phyloP scores from a whole-genome alignment of 2,329 filamentous ascomycete species.

The Daldinia sp. region DNA sequence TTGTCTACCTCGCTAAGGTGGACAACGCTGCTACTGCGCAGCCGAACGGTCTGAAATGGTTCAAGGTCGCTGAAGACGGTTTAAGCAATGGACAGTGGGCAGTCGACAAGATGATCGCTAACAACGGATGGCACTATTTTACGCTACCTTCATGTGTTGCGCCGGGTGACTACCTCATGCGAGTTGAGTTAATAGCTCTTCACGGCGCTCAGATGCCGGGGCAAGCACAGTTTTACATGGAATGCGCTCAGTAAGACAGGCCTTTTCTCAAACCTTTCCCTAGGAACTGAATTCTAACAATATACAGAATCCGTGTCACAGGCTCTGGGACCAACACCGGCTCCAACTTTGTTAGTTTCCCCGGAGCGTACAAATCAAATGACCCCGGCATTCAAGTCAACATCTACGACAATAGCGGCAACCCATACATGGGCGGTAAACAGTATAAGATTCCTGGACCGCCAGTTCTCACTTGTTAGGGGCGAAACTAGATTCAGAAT shows the following conservation, averaged over 20 bases:
- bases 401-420: slow-evolving; percentile 52
- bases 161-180: slow-evolving; percentile 58
- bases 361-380: slow-evolving; percentile 52
- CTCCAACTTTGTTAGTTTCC: slow-evolving; percentile 52
- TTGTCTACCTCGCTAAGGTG: slow-evolving; percentile 63
- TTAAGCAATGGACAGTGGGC: slow-evolving; percentile 58
- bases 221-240: slow-evolving; percentile 56
- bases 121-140: slow-evolving; percentile 59
- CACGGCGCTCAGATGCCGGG: slow-evolving; percentile 53
- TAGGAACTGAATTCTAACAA: slow-evolving; percentile 1
- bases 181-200: slow-evolving; percentile 57
- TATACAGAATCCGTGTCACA: slow-evolving; percentile 45
- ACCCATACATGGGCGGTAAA: slow-evolving; percentile 50
- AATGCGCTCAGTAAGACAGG: slow-evolving; percentile 52
- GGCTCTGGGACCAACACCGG: slow-evolving; percentile 51
- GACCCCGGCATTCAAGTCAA: slow-evolving; percentile 53
- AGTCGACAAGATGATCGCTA: slow-evolving; percentile 62
- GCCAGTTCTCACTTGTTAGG: slow-evolving; percentile 16
- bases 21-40: slow-evolving; percentile 58
- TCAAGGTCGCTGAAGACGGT: slow-evolving; percentile 63
- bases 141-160: slow-evolving; percentile 55
- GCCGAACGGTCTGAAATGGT: slow-evolving; percentile 58
- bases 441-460: slow-evolving; percentile 55
- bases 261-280: background rate
- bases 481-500: background rate